Conservation (phyloP, 495 filamentous ascomycete genomes). For the Xylaria castorea region DNA sequence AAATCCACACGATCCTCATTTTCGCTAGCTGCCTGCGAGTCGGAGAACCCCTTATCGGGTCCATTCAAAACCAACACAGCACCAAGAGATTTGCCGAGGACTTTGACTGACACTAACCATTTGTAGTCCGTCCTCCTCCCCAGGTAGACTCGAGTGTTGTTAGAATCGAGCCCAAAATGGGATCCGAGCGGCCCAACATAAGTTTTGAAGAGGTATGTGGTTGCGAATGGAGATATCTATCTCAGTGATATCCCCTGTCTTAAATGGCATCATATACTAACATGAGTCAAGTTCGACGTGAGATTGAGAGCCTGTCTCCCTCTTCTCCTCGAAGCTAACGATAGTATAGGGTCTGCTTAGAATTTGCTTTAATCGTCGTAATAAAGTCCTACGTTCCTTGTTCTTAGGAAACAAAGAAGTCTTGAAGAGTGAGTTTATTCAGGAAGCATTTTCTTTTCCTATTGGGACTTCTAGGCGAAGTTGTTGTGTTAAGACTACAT, state of each 20-base stretch:
- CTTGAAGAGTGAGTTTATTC: conserved; percentile 63
- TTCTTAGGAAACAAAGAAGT: conserved; percentile 80
- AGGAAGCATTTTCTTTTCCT: background rate
- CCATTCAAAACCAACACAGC: background rate
- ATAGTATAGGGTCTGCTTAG: conserved; percentile 67
- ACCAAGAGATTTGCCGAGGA: background rate
- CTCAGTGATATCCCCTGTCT: background rate
- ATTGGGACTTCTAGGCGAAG: background rate
- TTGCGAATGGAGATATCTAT: background rate
- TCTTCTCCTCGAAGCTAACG: too few relatives aligned
- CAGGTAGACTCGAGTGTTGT: conserved; percentile 74
- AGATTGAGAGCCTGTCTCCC: too few relatives aligned
- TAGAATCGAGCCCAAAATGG: conserved; percentile 74
- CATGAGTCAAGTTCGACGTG: conserved; percentile 66
- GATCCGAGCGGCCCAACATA: conserved; percentile 74
- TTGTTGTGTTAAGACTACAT: background rate
- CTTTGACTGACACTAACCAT: background rate
- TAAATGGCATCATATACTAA: conserved; percentile 6
- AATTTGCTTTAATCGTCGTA: conserved; percentile 80
- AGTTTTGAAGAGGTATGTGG: conserved; percentile 75
- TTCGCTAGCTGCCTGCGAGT: background rate
- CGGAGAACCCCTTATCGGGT: background rate
- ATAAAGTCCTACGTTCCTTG: conserved; percentile 72
- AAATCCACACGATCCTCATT: background rate
- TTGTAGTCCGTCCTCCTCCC: conserved; percentile 68